A percentile compares a stretch with the other conserved stretches of the same genome.
phyloP scores from a whole-genome alignment of 495 filamentous ascomycete genomes.

The Astrothelium subdiscretum region DNA sequence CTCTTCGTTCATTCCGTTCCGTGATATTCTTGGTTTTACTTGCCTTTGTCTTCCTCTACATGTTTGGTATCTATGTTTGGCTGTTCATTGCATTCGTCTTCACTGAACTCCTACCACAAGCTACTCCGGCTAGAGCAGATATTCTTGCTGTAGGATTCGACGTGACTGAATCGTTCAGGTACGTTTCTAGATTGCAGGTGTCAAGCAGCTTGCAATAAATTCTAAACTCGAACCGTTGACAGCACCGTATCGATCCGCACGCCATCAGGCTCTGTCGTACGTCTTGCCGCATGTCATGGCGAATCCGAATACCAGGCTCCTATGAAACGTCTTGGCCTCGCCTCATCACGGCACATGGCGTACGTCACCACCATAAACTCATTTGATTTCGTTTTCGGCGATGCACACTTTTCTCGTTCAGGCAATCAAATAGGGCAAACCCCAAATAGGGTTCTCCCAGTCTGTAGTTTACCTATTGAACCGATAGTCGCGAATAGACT shows the following conservation, averaged over 20 bases:
- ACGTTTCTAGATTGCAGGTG: neutral
- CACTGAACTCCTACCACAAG: neutral
- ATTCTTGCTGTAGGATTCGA: neutral
- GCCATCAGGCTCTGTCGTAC: neutral
- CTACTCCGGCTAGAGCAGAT: neutral
- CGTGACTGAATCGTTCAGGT: neutral
- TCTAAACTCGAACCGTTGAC: neutral
- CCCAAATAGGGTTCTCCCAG: no score
- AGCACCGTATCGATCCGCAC: neutral
- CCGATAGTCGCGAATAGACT: no score
- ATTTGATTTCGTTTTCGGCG: no score
- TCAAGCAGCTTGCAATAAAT: neutral
- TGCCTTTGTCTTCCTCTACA: neutral
- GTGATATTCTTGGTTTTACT: neutral
- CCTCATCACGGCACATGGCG: neutral
- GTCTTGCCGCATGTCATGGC: neutral
- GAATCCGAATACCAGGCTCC: neutral
- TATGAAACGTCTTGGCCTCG: neutral
- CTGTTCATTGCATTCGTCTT: neutral
- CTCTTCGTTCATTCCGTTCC: neutral
- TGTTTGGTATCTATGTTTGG: neutral
- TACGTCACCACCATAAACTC: no score
- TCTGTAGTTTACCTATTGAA: no score
- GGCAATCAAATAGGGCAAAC: no score
- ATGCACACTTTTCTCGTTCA: no score